Evolutionary conservation across 2,329 filamentous ascomycete species (phyloP).

Genomic region (Cordyceps cicadae): DNA sequence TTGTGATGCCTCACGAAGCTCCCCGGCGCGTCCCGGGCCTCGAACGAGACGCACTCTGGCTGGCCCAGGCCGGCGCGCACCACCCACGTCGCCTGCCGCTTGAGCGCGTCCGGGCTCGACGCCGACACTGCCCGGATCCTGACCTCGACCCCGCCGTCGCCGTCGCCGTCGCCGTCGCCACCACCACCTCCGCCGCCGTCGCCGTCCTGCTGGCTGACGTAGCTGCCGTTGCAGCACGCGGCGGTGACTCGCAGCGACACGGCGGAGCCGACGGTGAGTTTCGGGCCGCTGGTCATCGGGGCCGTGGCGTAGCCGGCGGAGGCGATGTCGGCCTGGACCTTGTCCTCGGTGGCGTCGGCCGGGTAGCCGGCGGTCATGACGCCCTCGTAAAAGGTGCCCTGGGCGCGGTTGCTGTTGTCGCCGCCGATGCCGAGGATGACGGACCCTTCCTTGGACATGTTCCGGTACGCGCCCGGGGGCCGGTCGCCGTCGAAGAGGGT

Average conservation of each 20-base stretch:
- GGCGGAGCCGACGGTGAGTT: conserved; percentile 39
- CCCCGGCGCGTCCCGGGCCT: conserved; percentile 49
- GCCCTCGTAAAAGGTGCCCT: conserved; percentile 59
- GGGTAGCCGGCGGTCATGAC: conserved; percentile 57
- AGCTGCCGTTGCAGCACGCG: conserved; percentile 42
- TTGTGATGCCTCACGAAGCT: conserved; percentile 49
- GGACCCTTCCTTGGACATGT: conserved; percentile 57
- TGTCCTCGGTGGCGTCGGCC: conserved; percentile 47
- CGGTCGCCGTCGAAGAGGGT: conserved; percentile 52
- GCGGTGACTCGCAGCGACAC: conserved; percentile 50
- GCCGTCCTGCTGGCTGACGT: conserved; percentile 38
- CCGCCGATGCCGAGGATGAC: conserved; percentile 65
- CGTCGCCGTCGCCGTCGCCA: too few relatives aligned
- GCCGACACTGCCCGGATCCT: conserved; percentile 46
- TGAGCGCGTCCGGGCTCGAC: conserved; percentile 39
- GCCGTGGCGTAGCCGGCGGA: conserved; percentile 46
- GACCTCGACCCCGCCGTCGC: conserved; percentile 31
- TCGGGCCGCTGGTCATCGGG: conserved; percentile 39
- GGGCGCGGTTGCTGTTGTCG: conserved; percentile 51
- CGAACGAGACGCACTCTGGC: conserved; percentile 51
- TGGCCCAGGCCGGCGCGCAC: conserved; percentile 48
- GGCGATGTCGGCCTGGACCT: conserved; percentile 52
- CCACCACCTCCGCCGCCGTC: too few relatives aligned
- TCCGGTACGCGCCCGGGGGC: conserved; percentile 49
- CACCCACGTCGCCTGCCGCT: conserved; percentile 44